Base-by-base conservation (phyloP, 345 rosid species). In the Rhodamnia argentea region DNA sequence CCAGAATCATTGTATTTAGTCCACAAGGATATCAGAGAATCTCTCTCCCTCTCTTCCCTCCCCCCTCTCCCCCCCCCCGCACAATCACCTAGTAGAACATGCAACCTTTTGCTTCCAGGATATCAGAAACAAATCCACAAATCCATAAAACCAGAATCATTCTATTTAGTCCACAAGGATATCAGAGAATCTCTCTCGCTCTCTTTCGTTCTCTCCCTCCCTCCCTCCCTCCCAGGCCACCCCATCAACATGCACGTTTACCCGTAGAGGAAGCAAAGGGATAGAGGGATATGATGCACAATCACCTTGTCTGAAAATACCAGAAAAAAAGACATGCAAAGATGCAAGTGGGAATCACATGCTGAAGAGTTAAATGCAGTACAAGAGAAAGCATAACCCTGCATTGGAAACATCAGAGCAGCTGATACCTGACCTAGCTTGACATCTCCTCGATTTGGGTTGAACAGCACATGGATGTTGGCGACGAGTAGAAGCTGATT, bases 401-500 rank as follows among this genome's bases (percentile, higher is more conserved):
- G 60, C 52, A 52, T 9, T 58, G 37, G 86, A 85, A 70, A 59
- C 37, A 22, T 26, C 50, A 54, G 44, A 89, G 83, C 81, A 87
- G 83, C 50, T 29, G 85, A 62, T 90, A 94, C 98, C 98, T 95
- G 98, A 85, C 99, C 99, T 37, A 96, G 91, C 91, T 97, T 95
- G 86, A 96, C 91, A 88, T 96, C 98, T 85, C 99, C 99, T 82
- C 96, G 97, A 82, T 91, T 96, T 37, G 96, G 98, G 88, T 97
- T 95, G 89, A 91, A 95, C 26, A 97, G 90, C 84, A 94, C 95
- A 90, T 95, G 98, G 88, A 92, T 93, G 89, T 96, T 94, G 83
- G 94, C 98, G 75, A 96, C 92, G 88, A 96, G 88, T 54, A 96
- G 90, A 86, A 90, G 89, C 87, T 92, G 93, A 86, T 87, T 87